Evolutionary conservation across 2,329 filamentous ascomycete genomes (phyloP).

Genomic region (Colletotrichum orbiculare): DNA sequence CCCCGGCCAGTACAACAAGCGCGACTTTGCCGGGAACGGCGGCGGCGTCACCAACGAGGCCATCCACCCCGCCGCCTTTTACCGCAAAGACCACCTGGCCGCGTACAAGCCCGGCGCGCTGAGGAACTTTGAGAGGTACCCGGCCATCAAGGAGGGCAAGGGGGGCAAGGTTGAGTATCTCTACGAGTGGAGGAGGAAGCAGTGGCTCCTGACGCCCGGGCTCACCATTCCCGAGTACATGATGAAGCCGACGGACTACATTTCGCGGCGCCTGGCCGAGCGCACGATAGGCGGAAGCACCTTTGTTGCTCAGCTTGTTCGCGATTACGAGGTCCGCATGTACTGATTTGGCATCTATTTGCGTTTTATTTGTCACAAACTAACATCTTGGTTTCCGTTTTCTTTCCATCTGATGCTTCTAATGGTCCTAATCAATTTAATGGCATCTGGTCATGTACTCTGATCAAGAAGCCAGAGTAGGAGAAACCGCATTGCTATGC

Average conservation of each 20-base stretch:
- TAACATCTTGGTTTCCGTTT: no score
- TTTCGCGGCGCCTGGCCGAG: constrained; percentile 12
- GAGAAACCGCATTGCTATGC: no score
- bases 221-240: constrained; percentile 24
- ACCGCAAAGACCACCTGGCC: neutral
- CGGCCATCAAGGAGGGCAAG: neutral
- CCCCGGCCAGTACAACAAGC: constrained; percentile 26
- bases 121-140: neutral
- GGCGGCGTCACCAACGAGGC: constrained; percentile 17
- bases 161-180: neutral
- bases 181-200: constrained; percentile 22
- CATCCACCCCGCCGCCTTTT: constrained; percentile 28
- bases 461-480: no score
- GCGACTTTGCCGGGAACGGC: neutral
- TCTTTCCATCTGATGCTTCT: no score
- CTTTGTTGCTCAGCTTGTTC: neutral
- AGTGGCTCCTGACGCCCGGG: neutral
- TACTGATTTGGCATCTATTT: no score
- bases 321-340: no score
- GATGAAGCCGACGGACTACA: neutral
- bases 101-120: constrained; percentile 6
- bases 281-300: neutral
- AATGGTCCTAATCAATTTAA: no score
- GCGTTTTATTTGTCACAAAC: no score
- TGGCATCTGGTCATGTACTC: no score